Evolutionary conservation across 768 basidiomycete genomes (phyloP).

Genomic region (Suillus occidentalis): DNA sequence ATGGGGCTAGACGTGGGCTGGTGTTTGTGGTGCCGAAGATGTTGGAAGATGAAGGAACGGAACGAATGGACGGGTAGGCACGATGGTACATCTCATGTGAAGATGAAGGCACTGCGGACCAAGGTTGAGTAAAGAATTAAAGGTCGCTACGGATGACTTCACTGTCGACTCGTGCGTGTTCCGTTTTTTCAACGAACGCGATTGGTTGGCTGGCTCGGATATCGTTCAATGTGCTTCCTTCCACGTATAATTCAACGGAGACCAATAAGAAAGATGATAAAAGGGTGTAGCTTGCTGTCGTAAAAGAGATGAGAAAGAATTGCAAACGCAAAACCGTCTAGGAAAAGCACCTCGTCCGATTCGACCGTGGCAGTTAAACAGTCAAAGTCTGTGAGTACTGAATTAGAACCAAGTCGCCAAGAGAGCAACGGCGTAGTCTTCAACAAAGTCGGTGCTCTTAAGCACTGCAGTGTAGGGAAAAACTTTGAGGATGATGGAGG

Average conservation of each 20-base stretch:
- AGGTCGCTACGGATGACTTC: conserved; percentile 23
- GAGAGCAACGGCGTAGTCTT: background rate
- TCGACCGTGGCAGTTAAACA: conserved; percentile 9
- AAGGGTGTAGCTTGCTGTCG: conserved; percentile 5
- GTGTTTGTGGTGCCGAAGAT: conserved; percentile 18
- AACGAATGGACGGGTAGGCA: conserved; percentile 53
- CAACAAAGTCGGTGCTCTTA: background rate
- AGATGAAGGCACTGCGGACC: conserved; percentile 30
- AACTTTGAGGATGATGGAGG: conserved; percentile 3
- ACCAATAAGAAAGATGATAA: background rate
- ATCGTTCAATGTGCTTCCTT: background rate
- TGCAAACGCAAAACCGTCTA: background rate
- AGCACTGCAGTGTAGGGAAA: conserved; percentile 7
- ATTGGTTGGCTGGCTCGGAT: background rate
- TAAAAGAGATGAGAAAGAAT: conserved; percentile 10
- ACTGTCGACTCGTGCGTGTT: conserved; percentile 4
- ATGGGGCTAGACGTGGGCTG: conserved; percentile 48
- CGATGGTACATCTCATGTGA: conserved; percentile 63
- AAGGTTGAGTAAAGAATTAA: conserved; percentile 17
- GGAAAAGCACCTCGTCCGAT: conserved; percentile 11
- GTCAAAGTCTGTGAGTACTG: background rate
- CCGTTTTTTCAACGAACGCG: conserved; percentile 4
- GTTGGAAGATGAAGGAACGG: conserved; percentile 46
- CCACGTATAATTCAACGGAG: background rate
- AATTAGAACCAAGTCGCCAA: conserved; percentile 13